Base-by-base conservation (phyloP, 2,329 filamentous ascomycete species). In the Teratosphaeria nubilosa region DNA sequence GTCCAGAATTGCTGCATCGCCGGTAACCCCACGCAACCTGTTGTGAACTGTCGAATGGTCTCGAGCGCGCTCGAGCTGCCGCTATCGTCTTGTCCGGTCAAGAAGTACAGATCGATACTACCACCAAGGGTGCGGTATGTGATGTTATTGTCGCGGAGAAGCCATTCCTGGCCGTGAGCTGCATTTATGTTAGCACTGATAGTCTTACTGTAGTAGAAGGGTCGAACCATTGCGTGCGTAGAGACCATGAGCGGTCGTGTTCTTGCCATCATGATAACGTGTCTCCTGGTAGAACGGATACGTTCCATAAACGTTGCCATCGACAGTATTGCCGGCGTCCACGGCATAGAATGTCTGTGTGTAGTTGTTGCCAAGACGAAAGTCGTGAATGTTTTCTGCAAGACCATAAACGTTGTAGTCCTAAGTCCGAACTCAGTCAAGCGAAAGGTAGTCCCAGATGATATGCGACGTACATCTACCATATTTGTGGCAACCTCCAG, bases 251-350 rank as follows among this genome's bases (percentile, higher is more conserved):
- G 87, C 67, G 4, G 76, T 75, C 24, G 74, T 70, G 1, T 71
- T 60, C 53, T 80, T 75, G 11, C 80, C 74, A 20, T 51, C 45
- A 65, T 85, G 89, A 72, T 91, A 91, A 59, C 87, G 80, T 1
- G 87, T 91, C 61, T 92, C 89, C 3, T 91, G 76, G 68, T 92
- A 94, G 22, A 84, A 53, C 0, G 89, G 86, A 64, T 94, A 88
- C 45, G 78, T 80, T 6, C 89, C 88, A 66, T 94, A 94, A 5
- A 91, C 76, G 65, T 91, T 91, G 27, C 66, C 62, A 60, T 84
- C 84, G 48, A 85, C 80, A 7, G 81, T 79, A 65, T 87, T 85
- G 7, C 81, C 86, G 32, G 80, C 80, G 71, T 91, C 87, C 13
- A 85, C 85, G 32, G 84, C 82, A 63, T 82, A 90, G 56, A 85